phyloP scores from a whole-genome alignment of 2,329 filamentous ascomycete species.

The Curvularia sp. region DNA sequence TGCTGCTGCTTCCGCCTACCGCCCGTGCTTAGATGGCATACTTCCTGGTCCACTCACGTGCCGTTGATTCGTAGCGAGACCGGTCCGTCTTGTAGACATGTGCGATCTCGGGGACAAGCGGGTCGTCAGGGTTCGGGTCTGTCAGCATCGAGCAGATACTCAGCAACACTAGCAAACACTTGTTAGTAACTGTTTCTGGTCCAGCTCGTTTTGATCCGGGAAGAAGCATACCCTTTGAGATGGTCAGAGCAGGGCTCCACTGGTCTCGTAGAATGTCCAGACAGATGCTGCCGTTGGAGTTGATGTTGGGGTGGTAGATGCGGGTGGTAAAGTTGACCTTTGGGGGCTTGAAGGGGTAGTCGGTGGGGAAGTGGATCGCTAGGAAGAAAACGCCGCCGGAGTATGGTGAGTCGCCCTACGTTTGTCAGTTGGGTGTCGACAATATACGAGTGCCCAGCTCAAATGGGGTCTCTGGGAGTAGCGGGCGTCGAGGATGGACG shows the following conservation, averaged over 20 bases:
- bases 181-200: conserved; percentile 8
- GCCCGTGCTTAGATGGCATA: conserved; percentile 78
- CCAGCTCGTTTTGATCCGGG: neutral
- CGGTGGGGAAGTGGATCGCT: conserved; percentile 98
- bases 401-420: conserved; percentile 92
- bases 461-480: neutral
- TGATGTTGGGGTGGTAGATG: conserved; percentile 99
- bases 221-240: conserved; percentile 83
- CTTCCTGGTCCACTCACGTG: conserved; percentile 98
- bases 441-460: neutral
- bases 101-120: conserved; percentile 97
- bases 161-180: conserved; percentile 72
- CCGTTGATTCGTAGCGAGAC: conserved; percentile 92
- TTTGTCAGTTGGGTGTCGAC: conserved; percentile 41
- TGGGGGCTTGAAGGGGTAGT: conserved; percentile 99
- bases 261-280: conserved; percentile 98
- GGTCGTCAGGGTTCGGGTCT: conserved; percentile 98
- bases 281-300: conserved; percentile 99
- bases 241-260: conserved; percentile 98
- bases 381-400: conserved; percentile 99
- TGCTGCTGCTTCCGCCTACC: neutral
- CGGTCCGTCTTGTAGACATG: conserved; percentile 99
- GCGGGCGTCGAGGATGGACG: conserved; percentile 53
- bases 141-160: conserved; percentile 99
- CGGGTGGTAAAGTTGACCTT: conserved; percentile 99